Conservation (phyloP, 2,329 filamentous ascomycete species). For the Periconia digitata region DNA sequence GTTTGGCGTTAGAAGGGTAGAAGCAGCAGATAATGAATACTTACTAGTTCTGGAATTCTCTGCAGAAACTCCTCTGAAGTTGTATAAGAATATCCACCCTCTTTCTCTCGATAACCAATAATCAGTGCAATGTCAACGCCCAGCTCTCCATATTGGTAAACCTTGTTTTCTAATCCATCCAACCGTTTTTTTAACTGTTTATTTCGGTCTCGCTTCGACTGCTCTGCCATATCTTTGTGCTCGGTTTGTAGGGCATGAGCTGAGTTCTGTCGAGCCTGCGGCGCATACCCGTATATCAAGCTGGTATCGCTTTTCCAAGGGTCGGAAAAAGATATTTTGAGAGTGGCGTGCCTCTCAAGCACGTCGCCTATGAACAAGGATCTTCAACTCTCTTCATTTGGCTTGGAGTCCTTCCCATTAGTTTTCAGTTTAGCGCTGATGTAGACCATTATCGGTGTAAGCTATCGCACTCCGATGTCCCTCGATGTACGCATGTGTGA, state of each 20-base stretch:
- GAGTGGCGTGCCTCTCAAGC: no score
- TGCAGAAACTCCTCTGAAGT: conserved; percentile 7
- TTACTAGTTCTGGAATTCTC: conserved; percentile 5
- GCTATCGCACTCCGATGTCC: no score
- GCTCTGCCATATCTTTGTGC: conserved; percentile 1
- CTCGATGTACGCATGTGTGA: no score
- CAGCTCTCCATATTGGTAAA: conserved; percentile 9
- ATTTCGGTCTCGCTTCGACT: conserved; percentile 6
- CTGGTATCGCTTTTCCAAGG: conserved; percentile 3
- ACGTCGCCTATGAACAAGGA: no score
- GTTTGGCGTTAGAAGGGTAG: conserved; percentile 2
- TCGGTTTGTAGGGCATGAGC: conserved; percentile 1
- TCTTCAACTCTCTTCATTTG: no score
- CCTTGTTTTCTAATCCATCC: conserved; percentile 6
- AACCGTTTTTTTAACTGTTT: conserved; percentile 9
- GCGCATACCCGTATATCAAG: conserved; percentile 5
- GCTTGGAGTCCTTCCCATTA: no score
- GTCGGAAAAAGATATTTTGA: no score
- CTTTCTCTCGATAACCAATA: conserved; percentile 7
- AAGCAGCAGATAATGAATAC: conserved; percentile 3
- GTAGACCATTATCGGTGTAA: no score
- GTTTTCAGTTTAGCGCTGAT: no score
- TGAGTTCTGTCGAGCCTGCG: conserved; percentile 4
- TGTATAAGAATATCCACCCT: conserved; percentile 8
- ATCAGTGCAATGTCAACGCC: conserved; percentile 2